These are phyloP conservation scores for Hevea brasiliensis DNA, from an alignment of 345 rosid genomes.

Conservation along the genomic window DNA sequence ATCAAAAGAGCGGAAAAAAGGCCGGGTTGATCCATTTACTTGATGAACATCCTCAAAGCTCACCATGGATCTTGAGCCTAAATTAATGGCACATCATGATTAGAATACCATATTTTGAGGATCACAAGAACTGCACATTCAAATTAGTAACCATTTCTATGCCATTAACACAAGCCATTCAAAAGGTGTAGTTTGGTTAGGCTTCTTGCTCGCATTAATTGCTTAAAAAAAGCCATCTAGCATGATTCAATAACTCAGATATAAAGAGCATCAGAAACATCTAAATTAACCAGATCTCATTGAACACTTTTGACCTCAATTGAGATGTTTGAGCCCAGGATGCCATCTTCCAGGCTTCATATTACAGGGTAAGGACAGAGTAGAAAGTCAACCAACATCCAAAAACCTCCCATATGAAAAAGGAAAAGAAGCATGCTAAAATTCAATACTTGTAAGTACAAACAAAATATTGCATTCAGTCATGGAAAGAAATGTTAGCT, in stretches of 20 bases:
- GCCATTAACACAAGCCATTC: neutral
- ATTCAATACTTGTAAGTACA: neutral
- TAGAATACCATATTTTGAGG: neutral
- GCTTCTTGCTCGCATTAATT: neutral
- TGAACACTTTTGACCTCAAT: too few relatives aligned
- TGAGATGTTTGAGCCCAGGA: too few relatives aligned
- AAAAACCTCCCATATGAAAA: too few relatives aligned
- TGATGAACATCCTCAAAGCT: conserved; percentile 28
- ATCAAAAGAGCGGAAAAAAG: conserved; percentile 18
- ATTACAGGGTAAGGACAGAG: too few relatives aligned
- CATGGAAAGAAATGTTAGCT: neutral
- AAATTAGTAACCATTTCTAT: neutral
- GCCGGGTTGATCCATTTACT: conserved; percentile 17
- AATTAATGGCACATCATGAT: neutral
- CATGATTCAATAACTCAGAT: neutral
- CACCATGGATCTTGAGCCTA: conserved; percentile 35
- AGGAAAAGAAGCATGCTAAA: too few relatives aligned
- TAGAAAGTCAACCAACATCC: too few relatives aligned
- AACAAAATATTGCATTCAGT: too few relatives aligned
- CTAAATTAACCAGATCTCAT: neutral
- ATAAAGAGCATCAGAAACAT: neutral
- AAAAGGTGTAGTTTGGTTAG: neutral
- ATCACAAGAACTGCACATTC: neutral
- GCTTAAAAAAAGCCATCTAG: neutral
- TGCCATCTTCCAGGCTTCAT: too few relatives aligned